phyloP scores from a whole-genome alignment of 108 stramenopile genomes.

The Fistulifera solaris region DNA sequence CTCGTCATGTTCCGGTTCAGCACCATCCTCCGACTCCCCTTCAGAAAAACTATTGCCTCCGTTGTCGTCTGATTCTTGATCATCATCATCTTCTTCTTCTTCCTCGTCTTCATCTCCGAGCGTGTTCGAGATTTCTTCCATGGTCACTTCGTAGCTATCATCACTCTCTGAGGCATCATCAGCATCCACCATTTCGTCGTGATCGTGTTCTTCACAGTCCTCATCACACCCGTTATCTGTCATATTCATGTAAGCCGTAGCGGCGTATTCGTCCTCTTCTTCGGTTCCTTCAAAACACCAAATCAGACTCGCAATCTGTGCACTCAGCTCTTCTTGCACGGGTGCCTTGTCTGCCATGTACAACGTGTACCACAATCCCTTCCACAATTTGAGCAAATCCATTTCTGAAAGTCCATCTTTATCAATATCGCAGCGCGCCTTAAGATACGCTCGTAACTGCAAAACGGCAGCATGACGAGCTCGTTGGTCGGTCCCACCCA shows the following conservation, averaged over 20 bases:
- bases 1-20: conserved; percentile 15
- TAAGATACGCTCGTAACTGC: conserved; percentile 54
- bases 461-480: conserved; percentile 62
- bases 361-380: conserved; percentile 86
- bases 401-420: conserved; percentile 67
- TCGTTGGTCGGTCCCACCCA: conserved; percentile 67
- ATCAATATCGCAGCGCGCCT: conserved; percentile 39
- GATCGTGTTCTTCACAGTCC: conserved; percentile 19
- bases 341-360: conserved; percentile 86
- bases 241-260: conserved; percentile 60
- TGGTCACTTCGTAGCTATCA: conserved; percentile 4
- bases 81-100: conserved; percentile 5
- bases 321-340: conserved; percentile 80
- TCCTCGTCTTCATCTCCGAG: conserved; percentile 13
- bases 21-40: not conserved
- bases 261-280: conserved; percentile 84
- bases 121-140: conserved; percentile 5
- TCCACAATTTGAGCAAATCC: conserved; percentile 89
- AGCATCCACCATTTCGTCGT: conserved; percentile 13
- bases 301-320: conserved; percentile 59
- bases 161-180: conserved; percentile 2
- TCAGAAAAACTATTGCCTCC: conserved; percentile 11
- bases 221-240: conserved; percentile 22
- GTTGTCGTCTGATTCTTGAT: conserved; percentile 5
- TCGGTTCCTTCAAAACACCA: conserved; percentile 83